Evolutionary conservation across 768 basidiomycete species (phyloP).

Genomic region (Boletus edulis): DNA sequence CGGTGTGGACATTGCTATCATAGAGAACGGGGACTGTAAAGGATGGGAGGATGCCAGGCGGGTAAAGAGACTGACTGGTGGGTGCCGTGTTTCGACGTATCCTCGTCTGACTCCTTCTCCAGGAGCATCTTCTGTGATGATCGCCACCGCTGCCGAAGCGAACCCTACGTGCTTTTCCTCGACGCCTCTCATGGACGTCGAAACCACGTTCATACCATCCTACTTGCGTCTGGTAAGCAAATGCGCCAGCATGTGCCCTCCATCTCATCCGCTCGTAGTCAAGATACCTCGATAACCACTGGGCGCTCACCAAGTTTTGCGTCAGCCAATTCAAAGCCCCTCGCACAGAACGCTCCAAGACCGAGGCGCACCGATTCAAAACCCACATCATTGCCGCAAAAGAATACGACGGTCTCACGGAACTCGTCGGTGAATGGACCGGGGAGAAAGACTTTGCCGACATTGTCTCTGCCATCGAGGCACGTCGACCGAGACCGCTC

Average conservation of each 20-base stretch:
- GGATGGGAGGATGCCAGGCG: slow-evolving; percentile 76
- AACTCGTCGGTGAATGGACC: slow-evolving; percentile 51
- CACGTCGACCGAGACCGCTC: slow-evolving; percentile 23
- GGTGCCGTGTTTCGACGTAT: slow-evolving; percentile 13
- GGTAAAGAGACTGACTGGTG: slow-evolving; percentile 74
- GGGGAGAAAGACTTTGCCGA: slow-evolving; percentile 62
- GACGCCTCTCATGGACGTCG: slow-evolving; percentile 65
- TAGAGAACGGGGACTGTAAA: slow-evolving; percentile 92
- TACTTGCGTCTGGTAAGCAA: slow-evolving; percentile 68
- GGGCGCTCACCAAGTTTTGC: slow-evolving; percentile 86
- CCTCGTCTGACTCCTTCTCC: background rate
- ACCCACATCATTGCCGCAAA: slow-evolving; percentile 60
- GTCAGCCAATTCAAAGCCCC: slow-evolving; percentile 75
- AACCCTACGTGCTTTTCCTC: slow-evolving; percentile 88
- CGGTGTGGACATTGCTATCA: slow-evolving; percentile 79
- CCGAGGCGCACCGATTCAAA: slow-evolving; percentile 54
- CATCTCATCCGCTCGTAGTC: slow-evolving; percentile 41
- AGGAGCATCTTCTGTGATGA: slow-evolving; percentile 93
- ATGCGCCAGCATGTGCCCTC: background rate
- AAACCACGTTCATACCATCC: slow-evolving; percentile 63
- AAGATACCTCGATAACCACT: slow-evolving; percentile 75
- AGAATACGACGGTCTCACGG: slow-evolving; percentile 51
- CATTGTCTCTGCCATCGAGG: slow-evolving; percentile 47
- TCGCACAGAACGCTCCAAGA: slow-evolving; percentile 54
- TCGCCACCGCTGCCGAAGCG: slow-evolving; percentile 90